Percentiles rank a stretch among this genome's conserved stretches.
Conservation (phyloP, 192 early-diverging fungal genomes). For the Coemansia sp. region DNA sequence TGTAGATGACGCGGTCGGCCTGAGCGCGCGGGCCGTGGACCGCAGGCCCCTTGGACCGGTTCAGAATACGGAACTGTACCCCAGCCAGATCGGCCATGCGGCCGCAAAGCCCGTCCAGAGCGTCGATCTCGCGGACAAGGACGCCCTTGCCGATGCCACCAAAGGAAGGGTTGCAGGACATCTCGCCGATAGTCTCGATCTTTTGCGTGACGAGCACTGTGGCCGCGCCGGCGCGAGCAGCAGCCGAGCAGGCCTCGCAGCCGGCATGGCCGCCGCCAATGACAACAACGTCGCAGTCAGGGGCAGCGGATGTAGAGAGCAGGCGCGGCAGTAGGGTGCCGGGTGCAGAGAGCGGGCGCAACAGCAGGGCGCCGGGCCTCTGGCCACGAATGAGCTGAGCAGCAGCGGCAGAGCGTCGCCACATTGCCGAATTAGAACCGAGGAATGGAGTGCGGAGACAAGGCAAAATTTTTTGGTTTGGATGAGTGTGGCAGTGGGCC, state of each 20-base stretch:
- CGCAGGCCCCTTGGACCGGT: slow-evolving; percentile 75
- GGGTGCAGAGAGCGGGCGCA: too few relatives aligned
- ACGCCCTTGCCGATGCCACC: slow-evolving; percentile 81
- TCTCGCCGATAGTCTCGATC: slow-evolving; percentile 72
- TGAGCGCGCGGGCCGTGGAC: slow-evolving; percentile 80
- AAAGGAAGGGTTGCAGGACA: slow-evolving; percentile 86
- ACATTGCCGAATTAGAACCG: too few relatives aligned
- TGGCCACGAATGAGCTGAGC: too few relatives aligned
- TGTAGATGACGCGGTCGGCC: slow-evolving; percentile 74
- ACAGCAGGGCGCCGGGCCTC: too few relatives aligned
- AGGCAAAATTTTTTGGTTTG: too few relatives aligned
- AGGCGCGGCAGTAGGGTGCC: too few relatives aligned
- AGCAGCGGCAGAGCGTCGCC: too few relatives aligned
- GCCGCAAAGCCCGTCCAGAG: slow-evolving; percentile 78
- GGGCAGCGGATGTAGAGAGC: background rate
- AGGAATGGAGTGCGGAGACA: too few relatives aligned
- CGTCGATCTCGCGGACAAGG: slow-evolving; percentile 73
- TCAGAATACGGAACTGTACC: slow-evolving; percentile 76
- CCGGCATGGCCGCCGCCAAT: slow-evolving; percentile 83
- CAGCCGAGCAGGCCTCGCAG: slow-evolving; percentile 72
- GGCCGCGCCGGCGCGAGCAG: slow-evolving; percentile 65
- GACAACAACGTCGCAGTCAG: slow-evolving; percentile 64
- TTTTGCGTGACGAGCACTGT: slow-evolving; percentile 71
- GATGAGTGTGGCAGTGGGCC: too few relatives aligned
- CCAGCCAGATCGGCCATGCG: slow-evolving; percentile 69